Percentiles rank a stretch among this genome's conserved stretches.
Evolutionary conservation across 345 rosid genomes (phyloP).

Genomic region (Pelargonium nanum): DNA sequence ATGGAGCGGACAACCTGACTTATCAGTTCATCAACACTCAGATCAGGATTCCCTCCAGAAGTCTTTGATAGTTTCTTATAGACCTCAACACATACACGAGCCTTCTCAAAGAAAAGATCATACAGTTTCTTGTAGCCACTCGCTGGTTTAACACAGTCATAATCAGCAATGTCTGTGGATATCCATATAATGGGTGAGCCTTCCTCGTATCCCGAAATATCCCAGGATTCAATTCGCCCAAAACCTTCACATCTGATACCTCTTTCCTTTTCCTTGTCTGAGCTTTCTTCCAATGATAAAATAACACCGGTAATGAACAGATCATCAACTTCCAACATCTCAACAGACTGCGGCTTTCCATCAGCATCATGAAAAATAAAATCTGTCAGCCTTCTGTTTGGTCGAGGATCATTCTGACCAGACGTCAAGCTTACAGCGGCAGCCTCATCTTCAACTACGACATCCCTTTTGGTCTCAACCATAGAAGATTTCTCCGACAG

Average conservation of each 20-base stretch:
- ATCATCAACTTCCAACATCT: constrained; percentile 51
- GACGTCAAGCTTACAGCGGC: constrained; percentile 32
- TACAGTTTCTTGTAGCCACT: constrained; percentile 34
- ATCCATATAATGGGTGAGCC: constrained; percentile 58
- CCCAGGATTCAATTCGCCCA: constrained; percentile 50
- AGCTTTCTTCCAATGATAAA: constrained; percentile 33
- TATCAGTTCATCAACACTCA: constrained; percentile 54
- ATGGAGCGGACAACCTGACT: constrained; percentile 49
- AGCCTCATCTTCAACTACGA: constrained; percentile 42
- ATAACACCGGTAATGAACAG: constrained; percentile 45
- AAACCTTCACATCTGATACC: constrained; percentile 42
- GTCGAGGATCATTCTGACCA: constrained; percentile 19
- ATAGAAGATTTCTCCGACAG: constrained; percentile 30
- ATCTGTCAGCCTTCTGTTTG: constrained; percentile 48
- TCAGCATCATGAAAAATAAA: constrained; percentile 34
- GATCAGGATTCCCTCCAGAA: constrained; percentile 48
- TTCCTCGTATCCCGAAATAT: constrained; percentile 61
- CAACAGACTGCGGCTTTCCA: constrained; percentile 23
- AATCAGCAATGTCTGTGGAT: constrained; percentile 49
- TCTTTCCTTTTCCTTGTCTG: constrained; percentile 31
- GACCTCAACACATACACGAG: constrained; percentile 46
- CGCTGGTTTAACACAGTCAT: constrained; percentile 49
- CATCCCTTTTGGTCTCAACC: constrained; percentile 36
- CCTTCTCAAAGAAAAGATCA: constrained; percentile 46
- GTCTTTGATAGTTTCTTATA: constrained; percentile 45